phyloP scores from a whole-genome alignment of 805 yeast species.

The Nakazawaea pomicola region DNA sequence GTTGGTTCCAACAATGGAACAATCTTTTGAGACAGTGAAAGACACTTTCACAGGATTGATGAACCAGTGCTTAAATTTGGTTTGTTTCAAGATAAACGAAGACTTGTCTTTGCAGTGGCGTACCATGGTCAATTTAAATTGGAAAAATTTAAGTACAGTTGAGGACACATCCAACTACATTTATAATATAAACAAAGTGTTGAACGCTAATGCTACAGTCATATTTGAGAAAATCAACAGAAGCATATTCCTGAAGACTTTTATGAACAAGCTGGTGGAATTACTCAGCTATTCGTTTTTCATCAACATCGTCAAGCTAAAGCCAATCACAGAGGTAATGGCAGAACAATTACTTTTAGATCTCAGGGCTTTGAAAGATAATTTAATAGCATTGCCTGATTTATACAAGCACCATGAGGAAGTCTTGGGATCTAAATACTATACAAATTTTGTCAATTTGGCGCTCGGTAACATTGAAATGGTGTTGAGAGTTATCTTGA shows the following conservation, averaged over 20 bases:
- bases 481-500: slow-evolving; percentile 62
- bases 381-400: slow-evolving; percentile 44
- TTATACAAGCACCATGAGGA: slow-evolving; percentile 33
- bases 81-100: slow-evolving; percentile 52
- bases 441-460: slow-evolving; percentile 20
- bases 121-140: slow-evolving; percentile 72
- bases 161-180: slow-evolving; percentile 72
- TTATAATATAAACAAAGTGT: slow-evolving; percentile 44
- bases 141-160: slow-evolving; percentile 61
- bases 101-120: slow-evolving; percentile 75
- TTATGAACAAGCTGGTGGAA: slow-evolving; percentile 75
- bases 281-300: slow-evolving; percentile 50
- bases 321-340: slow-evolving; percentile 62
- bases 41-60: slow-evolving; percentile 54
- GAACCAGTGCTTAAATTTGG: slow-evolving; percentile 47
- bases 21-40: slow-evolving; percentile 49
- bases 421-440: slow-evolving; percentile 22
- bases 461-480: slow-evolving; percentile 40
- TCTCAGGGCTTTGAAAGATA: slow-evolving; percentile 54
- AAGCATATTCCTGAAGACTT: slow-evolving; percentile 64
- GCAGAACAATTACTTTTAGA: slow-evolving; percentile 84
- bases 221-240: slow-evolving; percentile 58
- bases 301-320: slow-evolving; percentile 51
- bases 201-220: slow-evolving; percentile 40
- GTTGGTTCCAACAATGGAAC: slow-evolving; percentile 33